Evolutionary conservation across 495 filamentous ascomycete species (phyloP), one percentile per base, ranked within the genome.

Genomic region (Cercophora sp.): DNA sequence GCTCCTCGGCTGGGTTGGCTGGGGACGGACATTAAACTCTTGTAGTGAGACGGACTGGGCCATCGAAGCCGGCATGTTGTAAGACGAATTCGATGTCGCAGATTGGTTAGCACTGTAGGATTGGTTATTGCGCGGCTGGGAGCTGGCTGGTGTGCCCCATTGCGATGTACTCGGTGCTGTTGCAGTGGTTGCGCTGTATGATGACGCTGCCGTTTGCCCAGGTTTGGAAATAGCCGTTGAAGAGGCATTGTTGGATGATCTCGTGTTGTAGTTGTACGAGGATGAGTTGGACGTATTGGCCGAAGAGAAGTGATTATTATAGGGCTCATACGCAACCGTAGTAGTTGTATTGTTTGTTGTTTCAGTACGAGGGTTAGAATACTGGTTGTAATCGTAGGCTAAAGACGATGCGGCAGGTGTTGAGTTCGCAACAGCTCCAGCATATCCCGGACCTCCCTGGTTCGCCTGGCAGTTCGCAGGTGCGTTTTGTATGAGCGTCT

Each of bases 11-110:
- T 64, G 56, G 4, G 52, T 11, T 16, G 46, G 39, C 20, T 60
- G 60, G 13, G 65, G 60, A 18, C 60, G 54, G 23, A 68, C 53
- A 22, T 48, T 61, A 27, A 66, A 62, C 11, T 54, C 52, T 19
- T 64, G 63, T 11, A 64, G 41, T 59, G 49, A 1, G 64, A 58
- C 20, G 51, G 13, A 58, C 9, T 58, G 54, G n/a, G 48, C 27
- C 13, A 10, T 55, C 19, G 57, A 43, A 2, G 62, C 34, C 20
- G 48, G 18, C 31, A 29, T 56, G 24, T 56, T 58, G 1, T 54
- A 60, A 4, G 51, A 41, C 3, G 45, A 39, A 26, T 13, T 20
- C 2, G 51, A 15, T 6, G 56, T 20, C 9, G 56, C 22, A 2
- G 62, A 31, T 19, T 58, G 52, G 5, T 56, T 60, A 24, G 32